These are phyloP conservation scores for Hamigera avellanea DNA, from an alignment of 495 filamentous ascomycete species.

Conservation along the genomic window DNA sequence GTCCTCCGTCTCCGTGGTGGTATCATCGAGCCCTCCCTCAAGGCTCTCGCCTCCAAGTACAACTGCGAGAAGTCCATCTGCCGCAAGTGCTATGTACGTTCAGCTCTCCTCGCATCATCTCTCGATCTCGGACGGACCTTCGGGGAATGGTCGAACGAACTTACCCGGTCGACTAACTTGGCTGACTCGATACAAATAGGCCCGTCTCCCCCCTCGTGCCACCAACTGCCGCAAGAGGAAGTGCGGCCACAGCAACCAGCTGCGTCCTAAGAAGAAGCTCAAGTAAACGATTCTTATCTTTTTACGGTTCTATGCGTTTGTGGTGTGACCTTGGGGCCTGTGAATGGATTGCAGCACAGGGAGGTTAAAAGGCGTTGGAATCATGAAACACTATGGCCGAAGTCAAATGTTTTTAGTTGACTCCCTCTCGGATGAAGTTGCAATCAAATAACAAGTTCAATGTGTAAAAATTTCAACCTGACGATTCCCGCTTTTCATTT, in stretches of 20 bases:
- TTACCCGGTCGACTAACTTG: not conserved
- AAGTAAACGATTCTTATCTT: constrained; percentile 59
- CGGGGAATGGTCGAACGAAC: not conserved
- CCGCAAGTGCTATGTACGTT: constrained; percentile 96
- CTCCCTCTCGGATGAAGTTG: constrained; percentile 29
- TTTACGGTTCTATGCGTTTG: constrained; percentile 35
- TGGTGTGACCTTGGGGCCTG: constrained; percentile 18
- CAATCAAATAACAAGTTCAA: constrained; percentile 31
- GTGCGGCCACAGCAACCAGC: constrained; percentile 99
- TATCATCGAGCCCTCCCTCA: constrained; percentile 98
- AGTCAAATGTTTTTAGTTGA: constrained; percentile 32
- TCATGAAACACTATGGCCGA: constrained; percentile 33
- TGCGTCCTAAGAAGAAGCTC: constrained; percentile 99
- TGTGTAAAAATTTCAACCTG: constrained; percentile 20
- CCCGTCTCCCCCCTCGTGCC: constrained; percentile 92
- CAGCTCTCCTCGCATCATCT: constrained; percentile 1
- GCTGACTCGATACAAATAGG: constrained; percentile 32
- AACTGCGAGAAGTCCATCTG: constrained; percentile 99
- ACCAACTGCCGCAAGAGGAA: constrained; percentile 99
- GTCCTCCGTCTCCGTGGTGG: constrained; percentile 99
- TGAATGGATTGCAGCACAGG: constrained; percentile 30
- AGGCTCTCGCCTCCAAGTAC: constrained; percentile 96
- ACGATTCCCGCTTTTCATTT: not conserved
- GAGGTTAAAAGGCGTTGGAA: constrained; percentile 37
- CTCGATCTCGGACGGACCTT: too few relatives aligned